phyloP scores from a whole-genome alignment of 441 rosid genomes.

The Macaranga tanarius region DNA sequence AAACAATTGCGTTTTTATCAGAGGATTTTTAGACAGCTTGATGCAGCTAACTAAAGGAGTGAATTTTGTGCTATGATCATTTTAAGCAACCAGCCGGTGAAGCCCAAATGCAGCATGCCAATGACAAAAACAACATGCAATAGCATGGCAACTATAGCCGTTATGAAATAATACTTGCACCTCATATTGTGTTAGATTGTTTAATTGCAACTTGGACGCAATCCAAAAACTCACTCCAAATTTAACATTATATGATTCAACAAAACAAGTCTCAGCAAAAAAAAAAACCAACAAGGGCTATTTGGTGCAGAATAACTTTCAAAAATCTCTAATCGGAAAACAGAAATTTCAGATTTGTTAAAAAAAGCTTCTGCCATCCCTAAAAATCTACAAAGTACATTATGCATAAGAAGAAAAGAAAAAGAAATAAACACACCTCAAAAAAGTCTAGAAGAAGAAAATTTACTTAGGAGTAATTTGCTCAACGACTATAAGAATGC shows the following conservation, averaged over 20 bases:
- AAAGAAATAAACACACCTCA: background rate
- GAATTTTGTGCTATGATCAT: background rate
- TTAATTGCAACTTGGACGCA: background rate
- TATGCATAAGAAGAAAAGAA: background rate
- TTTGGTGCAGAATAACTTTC: background rate
- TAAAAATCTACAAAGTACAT: too few species aligned
- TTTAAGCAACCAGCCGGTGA: background rate
- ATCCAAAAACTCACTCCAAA: too few species aligned
- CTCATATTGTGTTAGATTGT: background rate
- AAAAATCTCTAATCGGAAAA: background rate
- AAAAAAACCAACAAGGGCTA: background rate
- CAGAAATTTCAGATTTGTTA: background rate
- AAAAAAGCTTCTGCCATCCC: background rate
- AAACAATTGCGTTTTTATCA: background rate
- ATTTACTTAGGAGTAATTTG: background rate
- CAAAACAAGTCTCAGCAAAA: background rate
- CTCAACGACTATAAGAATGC: background rate
- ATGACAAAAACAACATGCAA: background rate
- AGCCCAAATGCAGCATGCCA: background rate
- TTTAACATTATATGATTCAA: background rate
- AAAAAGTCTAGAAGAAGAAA: background rate
- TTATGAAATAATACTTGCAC: background rate
- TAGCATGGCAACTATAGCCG: background rate
- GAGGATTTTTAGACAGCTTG: background rate
- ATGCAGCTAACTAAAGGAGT: background rate